phyloP scores from a whole-genome alignment of 345 rosid genomes.

The Rhodamnia rubescens region DNA sequence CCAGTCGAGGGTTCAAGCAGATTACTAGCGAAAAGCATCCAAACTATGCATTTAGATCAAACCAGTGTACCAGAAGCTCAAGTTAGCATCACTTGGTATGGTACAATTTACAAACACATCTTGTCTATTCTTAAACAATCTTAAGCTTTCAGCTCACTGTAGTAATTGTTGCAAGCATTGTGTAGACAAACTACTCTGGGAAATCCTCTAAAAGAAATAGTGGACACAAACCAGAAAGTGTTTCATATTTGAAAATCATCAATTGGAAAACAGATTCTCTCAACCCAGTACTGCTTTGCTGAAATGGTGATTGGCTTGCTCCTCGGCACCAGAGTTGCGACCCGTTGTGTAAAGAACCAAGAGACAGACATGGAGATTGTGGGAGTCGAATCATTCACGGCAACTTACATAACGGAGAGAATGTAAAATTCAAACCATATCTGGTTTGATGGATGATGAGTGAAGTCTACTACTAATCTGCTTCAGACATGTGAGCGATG shows the following conservation, averaged over 20 bases:
- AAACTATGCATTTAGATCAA: not conserved
- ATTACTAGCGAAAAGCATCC: not conserved
- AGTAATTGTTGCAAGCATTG: not conserved
- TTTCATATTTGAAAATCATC: not conserved
- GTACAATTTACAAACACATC: not conserved
- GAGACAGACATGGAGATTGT: not conserved
- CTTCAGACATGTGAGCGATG: not conserved
- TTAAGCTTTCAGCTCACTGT: not conserved
- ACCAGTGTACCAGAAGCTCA: not conserved
- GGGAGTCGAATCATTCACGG: not conserved
- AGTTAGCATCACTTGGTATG: not conserved
- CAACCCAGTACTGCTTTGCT: not conserved
- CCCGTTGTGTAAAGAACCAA: not conserved
- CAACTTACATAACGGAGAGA: not conserved
- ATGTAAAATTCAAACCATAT: not conserved
- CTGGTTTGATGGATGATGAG: not conserved
- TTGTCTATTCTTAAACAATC: not conserved
- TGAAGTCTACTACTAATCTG: not conserved
- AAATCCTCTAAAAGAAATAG: not conserved
- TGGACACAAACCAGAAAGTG: not conserved
- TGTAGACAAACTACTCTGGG: not conserved
- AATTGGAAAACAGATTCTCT: not conserved
- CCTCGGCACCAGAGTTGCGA: not conserved
- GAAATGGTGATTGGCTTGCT: not conserved
- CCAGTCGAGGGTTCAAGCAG: not conserved